These are phyloP conservation scores for Lasiodiplodia sp. DNA, from an alignment of 2,329 filamentous ascomycete species.

Conservation along the genomic window DNA sequence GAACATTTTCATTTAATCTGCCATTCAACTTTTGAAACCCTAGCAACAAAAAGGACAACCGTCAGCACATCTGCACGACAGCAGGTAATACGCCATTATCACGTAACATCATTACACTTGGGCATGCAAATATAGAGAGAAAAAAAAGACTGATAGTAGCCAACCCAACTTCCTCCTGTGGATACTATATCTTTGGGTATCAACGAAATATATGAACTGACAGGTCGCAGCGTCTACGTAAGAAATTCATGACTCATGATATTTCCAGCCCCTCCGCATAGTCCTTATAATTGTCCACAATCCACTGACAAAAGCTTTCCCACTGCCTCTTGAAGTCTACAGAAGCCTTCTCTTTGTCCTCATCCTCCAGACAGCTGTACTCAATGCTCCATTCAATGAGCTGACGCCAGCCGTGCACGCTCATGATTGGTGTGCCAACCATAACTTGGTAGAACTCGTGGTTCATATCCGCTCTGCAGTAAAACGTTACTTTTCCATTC, in stretches of 20 bases:
- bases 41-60: no score
- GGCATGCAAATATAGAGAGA: no score
- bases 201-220: neutral
- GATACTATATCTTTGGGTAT: neutral
- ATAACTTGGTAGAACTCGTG: slow-evolving; percentile 82
- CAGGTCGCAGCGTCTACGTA: neutral
- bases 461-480: slow-evolving; percentile 69
- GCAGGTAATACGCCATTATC: no score
- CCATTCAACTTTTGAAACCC: no score
- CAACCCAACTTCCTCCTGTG: no score
- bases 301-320: slow-evolving; percentile 64
- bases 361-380: slow-evolving; percentile 49
- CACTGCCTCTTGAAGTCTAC: slow-evolving; percentile 63
- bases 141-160: no score
- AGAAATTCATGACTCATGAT: slow-evolving; percentile 11
- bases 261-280: slow-evolving; percentile 1
- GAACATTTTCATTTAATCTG: no score
- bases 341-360: slow-evolving; percentile 50
- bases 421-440: slow-evolving; percentile 72
- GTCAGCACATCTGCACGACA: no score
- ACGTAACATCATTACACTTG: no score
- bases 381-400: slow-evolving; percentile 56
- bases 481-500: neutral
- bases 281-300: slow-evolving; percentile 52
- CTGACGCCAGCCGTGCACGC: slow-evolving; percentile 75